Conservation (phyloP, 2,329 filamentous ascomycete genomes). For the Fusarium sp. region DNA sequence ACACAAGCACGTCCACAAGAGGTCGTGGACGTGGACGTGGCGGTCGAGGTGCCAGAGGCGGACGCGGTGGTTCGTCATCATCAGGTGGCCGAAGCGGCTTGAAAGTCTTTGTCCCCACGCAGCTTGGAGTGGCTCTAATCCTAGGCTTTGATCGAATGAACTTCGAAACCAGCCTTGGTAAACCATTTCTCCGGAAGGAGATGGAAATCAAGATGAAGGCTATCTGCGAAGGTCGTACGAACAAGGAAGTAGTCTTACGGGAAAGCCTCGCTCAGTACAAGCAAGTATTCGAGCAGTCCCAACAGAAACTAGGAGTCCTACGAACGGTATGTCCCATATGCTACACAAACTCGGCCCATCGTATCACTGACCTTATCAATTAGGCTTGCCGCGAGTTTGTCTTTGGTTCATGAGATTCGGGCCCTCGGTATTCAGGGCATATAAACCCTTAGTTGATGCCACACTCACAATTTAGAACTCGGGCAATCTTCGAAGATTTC, state of each 20-base stretch:
- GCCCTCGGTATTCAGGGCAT: conserved; percentile 34
- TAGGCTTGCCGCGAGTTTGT: conserved; percentile 53
- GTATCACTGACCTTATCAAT: conserved; percentile 28
- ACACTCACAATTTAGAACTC: conserved; percentile 31
- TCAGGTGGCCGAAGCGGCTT: conserved; percentile 61
- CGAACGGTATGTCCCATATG: conserved; percentile 61
- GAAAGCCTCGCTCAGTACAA: conserved; percentile 89
- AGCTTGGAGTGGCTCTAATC: conserved; percentile 89
- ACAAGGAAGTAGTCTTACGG: conserved; percentile 76
- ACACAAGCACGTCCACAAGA: conserved; percentile 51
- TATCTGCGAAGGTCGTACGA: conserved; percentile 88
- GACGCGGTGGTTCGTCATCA: conserved; percentile 53
- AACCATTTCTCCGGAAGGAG: conserved; percentile 95
- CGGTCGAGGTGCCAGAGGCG: conserved; percentile 50
- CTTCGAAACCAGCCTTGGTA: conserved; percentile 90
- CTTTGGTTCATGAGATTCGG: conserved; percentile 30
- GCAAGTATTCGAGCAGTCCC: conserved; percentile 83
- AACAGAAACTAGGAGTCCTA: conserved; percentile 75
- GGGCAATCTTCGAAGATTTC: conserved; percentile 10
- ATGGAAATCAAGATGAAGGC: conserved; percentile 98
- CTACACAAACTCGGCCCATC: neutral
- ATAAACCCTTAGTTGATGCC: conserved; percentile 38
- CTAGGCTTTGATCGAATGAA: conserved; percentile 95
- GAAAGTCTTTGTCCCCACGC: conserved; percentile 92
- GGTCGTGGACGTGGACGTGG: conserved; percentile 61